Base-by-base conservation (phyloP, 495 filamentous ascomycete species). In the Pyrenopolyporus hunteri region DNA sequence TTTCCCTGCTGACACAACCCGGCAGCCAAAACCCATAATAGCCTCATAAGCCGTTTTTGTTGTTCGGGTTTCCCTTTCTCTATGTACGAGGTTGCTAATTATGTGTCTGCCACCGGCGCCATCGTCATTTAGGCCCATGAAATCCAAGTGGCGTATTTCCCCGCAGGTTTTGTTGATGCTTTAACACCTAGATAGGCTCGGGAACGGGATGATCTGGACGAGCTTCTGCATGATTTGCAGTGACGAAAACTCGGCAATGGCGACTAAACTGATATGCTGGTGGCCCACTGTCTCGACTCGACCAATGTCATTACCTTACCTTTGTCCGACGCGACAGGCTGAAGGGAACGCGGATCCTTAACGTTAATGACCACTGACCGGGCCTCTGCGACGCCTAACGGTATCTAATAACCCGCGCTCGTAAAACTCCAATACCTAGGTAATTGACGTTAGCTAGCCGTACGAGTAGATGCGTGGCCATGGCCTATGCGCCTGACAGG, bases 161-260 rank as follows among this genome's bases (percentile, higher is more conserved):
- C n/a, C n/a, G n/a, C n/a, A n/a, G 16, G 11, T 16, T 23, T 42
- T 33, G 45, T 22, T 17, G 9, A 49, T 49, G 29, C 17, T 49
- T 19, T 16, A 9, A 25, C 11, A 13, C 17, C 8, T 19, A 22
- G 16, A 22, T 22, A 42, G 23, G 45, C 26, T 32, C 23, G 29
- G 7, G 45, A 23, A 46, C 47, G 51, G 56, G 59, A 58, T 56
- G 58, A 57, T 63, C 47, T 60, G 22, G 36, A 48, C 42, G 20
- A 63, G 53, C 53, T 67, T 63, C 53, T 52, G 54, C 64, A 63
- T 62, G 54, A 63, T 67, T 67, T 63, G 48, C 57, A 61, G 49
- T 16, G 16, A 47, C 43, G 49, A 53, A 62, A 54, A 37, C 48
- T 47, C 58, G 58, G 58, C 64, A 59, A 44, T 47, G 48, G 53